Percentiles rank a stretch among this genome's conserved stretches.
Conservation (phyloP, 2,329 filamentous ascomycete genomes). For the Botrytis sinoallii region DNA sequence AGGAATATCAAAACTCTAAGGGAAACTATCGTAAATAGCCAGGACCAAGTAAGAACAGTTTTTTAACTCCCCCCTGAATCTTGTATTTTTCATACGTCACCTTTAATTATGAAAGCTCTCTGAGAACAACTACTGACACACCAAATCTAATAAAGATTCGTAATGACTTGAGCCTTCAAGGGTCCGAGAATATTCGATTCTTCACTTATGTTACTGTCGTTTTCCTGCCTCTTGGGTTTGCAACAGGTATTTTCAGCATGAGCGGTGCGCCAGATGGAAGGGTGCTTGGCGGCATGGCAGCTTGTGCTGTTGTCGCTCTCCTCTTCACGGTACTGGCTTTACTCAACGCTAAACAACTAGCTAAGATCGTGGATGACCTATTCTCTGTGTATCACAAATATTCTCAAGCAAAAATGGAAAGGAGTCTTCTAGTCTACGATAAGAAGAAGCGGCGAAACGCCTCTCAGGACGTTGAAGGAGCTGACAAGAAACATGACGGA, state of each 20-base stretch:
- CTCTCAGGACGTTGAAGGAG: background rate
- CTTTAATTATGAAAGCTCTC: fast-evolving
- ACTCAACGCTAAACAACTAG: background rate
- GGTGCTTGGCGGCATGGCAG: background rate
- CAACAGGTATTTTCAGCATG: background rate
- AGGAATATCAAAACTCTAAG: background rate
- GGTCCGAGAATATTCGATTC: background rate
- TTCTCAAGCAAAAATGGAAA: background rate
- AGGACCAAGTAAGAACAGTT: background rate
- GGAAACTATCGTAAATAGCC: background rate
- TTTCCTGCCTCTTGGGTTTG: background rate
- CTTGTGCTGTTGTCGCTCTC: background rate
- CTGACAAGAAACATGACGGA: background rate
- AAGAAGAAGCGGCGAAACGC: background rate
- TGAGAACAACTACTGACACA: background rate
- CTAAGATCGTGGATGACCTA: background rate
- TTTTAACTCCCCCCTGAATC: background rate
- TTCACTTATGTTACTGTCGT: constrained; percentile 1
- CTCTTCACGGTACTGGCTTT: background rate
- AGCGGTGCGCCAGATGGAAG: background rate
- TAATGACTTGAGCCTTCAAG: background rate
- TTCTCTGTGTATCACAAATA: background rate
- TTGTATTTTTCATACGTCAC: background rate
- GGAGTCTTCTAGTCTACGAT: background rate
- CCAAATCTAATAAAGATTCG: background rate